phyloP scores from a whole-genome alignment of 108 stramenopile genomes.

The Skeletonema costatum region DNA sequence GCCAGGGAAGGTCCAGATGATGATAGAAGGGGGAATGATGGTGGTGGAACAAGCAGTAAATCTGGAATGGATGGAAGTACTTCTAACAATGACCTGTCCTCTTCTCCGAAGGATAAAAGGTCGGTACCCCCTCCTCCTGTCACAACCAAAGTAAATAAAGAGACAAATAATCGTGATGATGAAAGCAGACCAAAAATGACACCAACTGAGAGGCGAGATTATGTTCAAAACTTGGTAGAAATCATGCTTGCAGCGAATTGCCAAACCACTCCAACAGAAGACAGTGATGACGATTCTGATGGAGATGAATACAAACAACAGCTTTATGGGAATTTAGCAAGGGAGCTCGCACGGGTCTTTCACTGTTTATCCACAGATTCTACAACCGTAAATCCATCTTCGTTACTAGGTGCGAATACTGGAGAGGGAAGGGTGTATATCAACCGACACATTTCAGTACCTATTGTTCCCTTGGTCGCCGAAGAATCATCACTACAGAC shows the following conservation, averaged over 20 bases:
- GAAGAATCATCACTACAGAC: background rate
- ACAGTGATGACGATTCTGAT: background rate
- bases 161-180: slow-evolving; percentile 4
- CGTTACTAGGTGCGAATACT: slow-evolving; percentile 42
- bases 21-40: background rate
- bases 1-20: slow-evolving; percentile 1
- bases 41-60: slow-evolving; percentile 1
- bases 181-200: slow-evolving; percentile 14
- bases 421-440: slow-evolving; percentile 76
- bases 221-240: slow-evolving; percentile 73
- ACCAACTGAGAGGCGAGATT: slow-evolving; percentile 40
- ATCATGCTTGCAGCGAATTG: slow-evolving; percentile 65
- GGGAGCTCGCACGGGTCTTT: slow-evolving; percentile 73
- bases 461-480: slow-evolving; percentile 59
- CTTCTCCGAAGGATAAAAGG: slow-evolving; percentile 16
- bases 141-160: slow-evolving; percentile 9
- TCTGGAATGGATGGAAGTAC: slow-evolving; percentile 1
- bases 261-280: background rate
- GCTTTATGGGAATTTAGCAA: slow-evolving; percentile 73
- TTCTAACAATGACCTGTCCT: background rate
- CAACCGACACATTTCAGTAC: slow-evolving; percentile 80
- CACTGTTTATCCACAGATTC: slow-evolving; percentile 67
- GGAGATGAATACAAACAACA: slow-evolving; percentile 5
- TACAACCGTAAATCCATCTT: slow-evolving; percentile 45
- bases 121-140: background rate